These are phyloP conservation scores for Amanita jacksonii DNA, from an alignment of 768 basidiomycete species.

Conservation along the genomic window DNA sequence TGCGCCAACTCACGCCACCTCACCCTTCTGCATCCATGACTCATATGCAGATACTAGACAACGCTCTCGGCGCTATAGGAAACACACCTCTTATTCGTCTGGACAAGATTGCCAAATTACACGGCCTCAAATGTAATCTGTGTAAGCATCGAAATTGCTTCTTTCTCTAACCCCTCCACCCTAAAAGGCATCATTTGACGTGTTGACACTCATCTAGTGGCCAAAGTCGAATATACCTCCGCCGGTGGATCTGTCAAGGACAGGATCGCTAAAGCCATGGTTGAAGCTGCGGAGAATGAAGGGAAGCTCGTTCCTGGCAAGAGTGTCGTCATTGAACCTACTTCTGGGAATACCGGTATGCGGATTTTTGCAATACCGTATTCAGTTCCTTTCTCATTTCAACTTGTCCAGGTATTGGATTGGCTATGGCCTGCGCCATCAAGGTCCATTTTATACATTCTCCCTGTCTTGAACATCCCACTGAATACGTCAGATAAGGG, in stretches of 20 bases:
- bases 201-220: conserved; percentile 47
- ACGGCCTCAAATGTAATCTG: conserved; percentile 84
- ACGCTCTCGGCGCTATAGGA: conserved; percentile 79
- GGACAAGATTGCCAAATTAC: conserved; percentile 60
- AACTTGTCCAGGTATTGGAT: conserved; percentile 67
- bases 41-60: conserved; percentile 67
- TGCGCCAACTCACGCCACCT: too few species aligned
- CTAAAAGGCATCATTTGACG: too few species aligned
- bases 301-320: conserved; percentile 80
- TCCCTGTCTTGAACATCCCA: conserved; percentile 20
- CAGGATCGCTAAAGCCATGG: conserved; percentile 93
- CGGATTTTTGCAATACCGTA: conserved; percentile 5
- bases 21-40: conserved; percentile 24
- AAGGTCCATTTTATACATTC: conserved; percentile 53
- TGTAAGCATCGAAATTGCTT: conserved; percentile 49
- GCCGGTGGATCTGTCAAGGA: conserved; percentile 95
- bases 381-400: too few species aligned
- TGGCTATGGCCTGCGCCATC: conserved; percentile 89
- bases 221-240: conserved; percentile 84
- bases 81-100: conserved; percentile 87
- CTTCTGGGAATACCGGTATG: conserved; percentile 89
- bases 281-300: conserved; percentile 85
- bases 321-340: conserved; percentile 92
- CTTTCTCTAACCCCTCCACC: too few species aligned
- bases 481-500: conserved; percentile 86